Percentiles rank a stretch among this genome's conserved stretches.
Evolutionary conservation across 2,329 filamentous ascomycete species (phyloP).

Genomic region (Xylaria arbuscula): DNA sequence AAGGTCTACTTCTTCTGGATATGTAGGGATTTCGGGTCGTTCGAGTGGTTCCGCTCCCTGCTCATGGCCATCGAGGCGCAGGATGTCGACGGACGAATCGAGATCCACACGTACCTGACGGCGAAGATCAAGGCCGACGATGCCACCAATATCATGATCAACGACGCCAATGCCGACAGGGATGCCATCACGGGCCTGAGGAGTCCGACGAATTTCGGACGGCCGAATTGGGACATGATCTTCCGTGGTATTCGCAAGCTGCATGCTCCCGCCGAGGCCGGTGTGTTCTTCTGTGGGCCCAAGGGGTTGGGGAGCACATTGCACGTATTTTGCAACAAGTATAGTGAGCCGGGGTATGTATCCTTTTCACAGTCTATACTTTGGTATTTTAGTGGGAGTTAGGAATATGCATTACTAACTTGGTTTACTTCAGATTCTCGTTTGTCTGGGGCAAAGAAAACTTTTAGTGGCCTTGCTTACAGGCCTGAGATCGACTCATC

Average conservation of each 20-base stretch:
- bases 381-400: background rate
- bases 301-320: constrained; percentile 80
- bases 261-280: constrained; percentile 76
- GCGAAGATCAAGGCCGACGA: constrained; percentile 88
- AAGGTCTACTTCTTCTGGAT: constrained; percentile 97
- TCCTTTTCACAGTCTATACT: background rate
- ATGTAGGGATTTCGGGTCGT: constrained; percentile 86
- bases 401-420: constrained; percentile 5
- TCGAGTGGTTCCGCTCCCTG: constrained; percentile 89
- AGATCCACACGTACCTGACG: constrained; percentile 90
- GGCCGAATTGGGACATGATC: constrained; percentile 92
- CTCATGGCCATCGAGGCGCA: constrained; percentile 87
- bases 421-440: constrained; percentile 38
- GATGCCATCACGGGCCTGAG: constrained; percentile 86
- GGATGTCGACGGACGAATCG: constrained; percentile 84
- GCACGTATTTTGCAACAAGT: constrained; percentile 89
- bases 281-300: constrained; percentile 87
- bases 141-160: constrained; percentile 93
- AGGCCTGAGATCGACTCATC: background rate
- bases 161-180: constrained; percentile 84
- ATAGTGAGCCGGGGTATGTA: constrained; percentile 81
- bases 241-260: constrained; percentile 86
- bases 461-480: constrained; percentile 37
- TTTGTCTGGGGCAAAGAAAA: constrained; percentile 49
- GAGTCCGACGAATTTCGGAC: constrained; percentile 85